Conservation (phyloP, 768 basidiomycete species). For the Rhizopogon sp. region DNA sequence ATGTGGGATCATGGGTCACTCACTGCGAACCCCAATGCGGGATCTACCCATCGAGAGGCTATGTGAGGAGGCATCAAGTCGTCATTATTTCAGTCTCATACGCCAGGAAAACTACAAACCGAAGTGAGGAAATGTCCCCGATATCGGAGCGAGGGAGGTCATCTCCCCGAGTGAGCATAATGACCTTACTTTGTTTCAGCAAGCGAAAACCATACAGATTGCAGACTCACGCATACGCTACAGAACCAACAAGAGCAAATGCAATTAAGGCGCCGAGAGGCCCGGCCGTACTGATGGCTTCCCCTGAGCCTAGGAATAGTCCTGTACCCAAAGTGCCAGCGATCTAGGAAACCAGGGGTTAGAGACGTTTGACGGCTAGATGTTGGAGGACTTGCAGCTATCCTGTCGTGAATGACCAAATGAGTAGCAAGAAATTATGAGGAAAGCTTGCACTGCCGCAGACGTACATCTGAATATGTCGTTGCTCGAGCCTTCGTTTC, state of each 20-base stretch:
- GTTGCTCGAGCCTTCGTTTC: slow-evolving; percentile 66
- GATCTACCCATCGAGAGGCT: slow-evolving; percentile 57
- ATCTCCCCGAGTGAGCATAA: slow-evolving; percentile 73
- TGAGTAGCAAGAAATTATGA: not conserved
- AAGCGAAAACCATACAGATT: slow-evolving; percentile 18
- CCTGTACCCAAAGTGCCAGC: slow-evolving; percentile 75
- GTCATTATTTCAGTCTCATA: not conserved
- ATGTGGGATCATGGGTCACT: slow-evolving; percentile 24
- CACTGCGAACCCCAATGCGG: slow-evolving; percentile 55
- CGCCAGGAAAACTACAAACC: slow-evolving; percentile 28
- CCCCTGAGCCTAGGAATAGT: slow-evolving; percentile 67
- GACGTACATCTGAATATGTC: slow-evolving; percentile 72
- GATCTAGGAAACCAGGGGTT: slow-evolving; percentile 33
- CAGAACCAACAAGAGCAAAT: slow-evolving; percentile 58
- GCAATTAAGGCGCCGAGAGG: slow-evolving; percentile 64
- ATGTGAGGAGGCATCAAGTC: not conserved
- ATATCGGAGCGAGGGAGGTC: slow-evolving; percentile 73
- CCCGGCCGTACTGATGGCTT: slow-evolving; percentile 52
- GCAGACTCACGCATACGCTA: slow-evolving; percentile 50
- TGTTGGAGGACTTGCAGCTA: slow-evolving; percentile 43
- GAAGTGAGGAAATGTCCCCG: slow-evolving; percentile 75
- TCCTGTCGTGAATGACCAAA: slow-evolving; percentile 31
- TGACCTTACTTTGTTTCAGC: slow-evolving; percentile 29
- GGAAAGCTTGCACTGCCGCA: not conserved
- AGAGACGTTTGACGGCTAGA: not conserved